Base-by-base conservation (phyloP, 2,329 filamentous ascomycete genomes). In the Fulvia fulva region DNA sequence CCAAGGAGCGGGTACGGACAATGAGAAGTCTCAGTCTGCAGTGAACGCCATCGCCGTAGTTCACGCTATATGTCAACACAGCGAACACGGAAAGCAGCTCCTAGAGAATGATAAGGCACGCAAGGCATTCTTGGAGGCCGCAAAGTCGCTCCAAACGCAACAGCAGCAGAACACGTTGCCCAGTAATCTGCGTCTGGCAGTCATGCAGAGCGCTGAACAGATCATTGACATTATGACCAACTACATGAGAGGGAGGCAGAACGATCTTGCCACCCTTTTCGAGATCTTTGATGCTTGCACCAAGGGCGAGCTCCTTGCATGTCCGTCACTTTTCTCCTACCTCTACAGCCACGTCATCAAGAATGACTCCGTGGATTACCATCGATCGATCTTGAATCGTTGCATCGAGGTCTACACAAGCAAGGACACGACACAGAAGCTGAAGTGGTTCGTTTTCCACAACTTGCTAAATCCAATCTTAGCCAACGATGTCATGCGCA, bases 391-490 rank as follows among this genome's bases (percentile, higher is more conserved):
- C 1, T 83, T 97, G 44, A 83, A 93, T 68, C 88, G 90, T 55
- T 96, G 91, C 69, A 83, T 99, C 49, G 92, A 97, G 57, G 80
- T 91, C 0, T 99, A 97, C 72, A 87, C 89, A 6, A 84, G 87
- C 51, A 90, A 88, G 69, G 84, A 80, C 47, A 89, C 87, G 12
- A 86, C 89, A 0, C 94, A 97, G 74, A 92, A 89, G 77, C 90
- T 90, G 46, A 99, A 99, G 74, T 89, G 91, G 53, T 99, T 96
- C 73, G 80, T 95, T 34, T 86, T 99, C 70, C 91, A 91, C 71
- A 87, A 96, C 72, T 83, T 99, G 30, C 90, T 97, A 64, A 99
- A 97, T 68, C 95, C 94, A 0, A 96, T 97, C 41, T 84, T 99
- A 56, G 92, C 93, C 2, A 96, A 93, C 89, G 94, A 99, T 74